phyloP scores from a whole-genome alignment of 2,329 filamentous ascomycete species.

The Cryphonectria carpinicola region DNA sequence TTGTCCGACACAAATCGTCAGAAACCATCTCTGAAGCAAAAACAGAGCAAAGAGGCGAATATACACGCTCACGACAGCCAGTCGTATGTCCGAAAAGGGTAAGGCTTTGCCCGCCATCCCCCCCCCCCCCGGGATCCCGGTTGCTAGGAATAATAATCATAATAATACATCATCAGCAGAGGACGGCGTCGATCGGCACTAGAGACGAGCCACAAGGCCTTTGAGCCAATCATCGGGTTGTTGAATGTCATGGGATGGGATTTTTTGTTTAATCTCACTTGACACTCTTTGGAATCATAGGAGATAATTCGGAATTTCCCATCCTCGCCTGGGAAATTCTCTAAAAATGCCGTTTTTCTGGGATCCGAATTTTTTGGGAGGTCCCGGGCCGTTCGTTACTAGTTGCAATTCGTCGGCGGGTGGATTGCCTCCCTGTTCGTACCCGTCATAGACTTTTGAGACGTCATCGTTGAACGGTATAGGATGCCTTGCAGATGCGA shows the following conservation, averaged over 20 bases:
- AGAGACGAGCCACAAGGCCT: background rate
- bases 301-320: conserved; percentile 11
- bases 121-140: too few species aligned
- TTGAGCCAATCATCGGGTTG: conserved; percentile 7
- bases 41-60: background rate
- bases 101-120: background rate
- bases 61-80: background rate
- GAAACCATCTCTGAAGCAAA: background rate
- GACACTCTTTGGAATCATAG: background rate
- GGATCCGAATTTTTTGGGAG: background rate
- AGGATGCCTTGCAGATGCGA: background rate
- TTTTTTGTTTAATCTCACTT: background rate
- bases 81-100: background rate
- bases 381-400: background rate
- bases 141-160: background rate
- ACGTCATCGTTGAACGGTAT: conserved; percentile 12
- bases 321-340: background rate
- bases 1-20: background rate
- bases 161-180: conserved; percentile 2
- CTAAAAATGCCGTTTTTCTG: conserved; percentile 3
- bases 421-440: background rate
- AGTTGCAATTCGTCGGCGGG: background rate
- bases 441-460: conserved; percentile 17
- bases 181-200: background rate
- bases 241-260: conserved; percentile 2